Base-by-base conservation (phyloP, 345 rosid genomes). In the Microcos paniculata region DNA sequence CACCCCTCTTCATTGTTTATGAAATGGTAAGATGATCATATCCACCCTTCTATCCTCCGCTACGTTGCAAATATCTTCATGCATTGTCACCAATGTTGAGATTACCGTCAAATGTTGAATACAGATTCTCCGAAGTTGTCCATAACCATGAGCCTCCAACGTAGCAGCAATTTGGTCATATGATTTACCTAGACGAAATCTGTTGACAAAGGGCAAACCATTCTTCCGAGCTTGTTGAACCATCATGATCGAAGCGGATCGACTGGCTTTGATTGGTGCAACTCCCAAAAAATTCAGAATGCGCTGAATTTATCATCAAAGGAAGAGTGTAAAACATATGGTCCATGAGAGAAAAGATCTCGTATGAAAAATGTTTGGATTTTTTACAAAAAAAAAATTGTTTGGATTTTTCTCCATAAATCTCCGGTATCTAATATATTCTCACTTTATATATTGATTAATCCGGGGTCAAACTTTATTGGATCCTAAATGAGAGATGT, bases 1-100 rank as follows among this genome's bases (percentile, higher is more conserved):
- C 1, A 46, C 82, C 19, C 57, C 76, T 48, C 55, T 76, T 81
- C 76, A 62, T 1, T 79, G 80, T 51, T 72, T 79, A 14, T 82
- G 83, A 71, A 80, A 83, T 2, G 84, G 87, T 31, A 87, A 28
- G n/a, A 87, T 43, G 46, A 87, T 85, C 82, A 87, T 53, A 0
- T 56, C 68, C 16, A 80, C 87, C 68, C 83, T 45, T 69, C 79
- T 84, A 3, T 52, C 51, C 48, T 81, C 77, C 0, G 88, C 87
- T 11, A 83, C 73, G 6, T 80, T 80, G 72, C 78, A 82, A 14
- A 87, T 80, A 43, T 85, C 87, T 76, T 83, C 88, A 6, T 85
- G 86, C 85, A 82, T 87, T 0, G 81, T 72, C 0, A 84, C 43
- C 68, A 87, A 40, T 0, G 77, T 45, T 0, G 87, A 85, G 53